Base-by-base conservation (phyloP, 139 green algal species). In the Micromonas commoda region DNA sequence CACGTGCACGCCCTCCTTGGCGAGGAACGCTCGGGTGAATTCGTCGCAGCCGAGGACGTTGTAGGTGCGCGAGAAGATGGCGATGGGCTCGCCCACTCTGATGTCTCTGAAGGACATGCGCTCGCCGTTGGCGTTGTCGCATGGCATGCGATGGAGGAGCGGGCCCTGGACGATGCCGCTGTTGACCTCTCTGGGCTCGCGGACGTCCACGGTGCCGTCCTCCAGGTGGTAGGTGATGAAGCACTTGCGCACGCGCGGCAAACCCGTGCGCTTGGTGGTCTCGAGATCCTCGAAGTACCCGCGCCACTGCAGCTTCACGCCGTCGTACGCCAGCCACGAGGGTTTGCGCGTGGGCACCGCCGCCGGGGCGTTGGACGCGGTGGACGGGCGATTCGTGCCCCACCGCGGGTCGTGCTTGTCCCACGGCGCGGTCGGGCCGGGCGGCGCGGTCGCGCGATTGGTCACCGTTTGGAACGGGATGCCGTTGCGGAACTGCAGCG, bases 231-330 rank as follows among this genome's bases (percentile, higher is more conserved):
- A 93, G 76, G 91, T 88, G 9, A 97, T 74, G 31, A 91, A 79
- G 35, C 95, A 87, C 66, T 88, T 88, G 39, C 93, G 85, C 29
- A 96, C 79, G 45, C 91, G 86, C 78, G 88, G 87, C 66, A 92
- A 89, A 79, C 95, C 91, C 67, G 91, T 86, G 71, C 89, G 86
- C 37, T 72, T 86, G 77, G 96, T 88, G 0, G 81, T 82, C 21
- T 97, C 90, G 0, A 63, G 57, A 81, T 97, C 92, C 70, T 91
- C 89, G 82, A 96, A 97, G 81, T 92, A 97, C 34, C 86, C 93
- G 76, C 86, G 95, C 87, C 94, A 98, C 23, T 93, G 86, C 37
- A 97, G 83, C 3, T 97, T 91, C 90, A 96, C 81, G 45, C 88
- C 84, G 77, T 96, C 89, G 28, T 91, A 88, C 79, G 90, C 86